These are phyloP conservation scores for bread wheat (Triticum aestivum) DNA, from an alignment of 176 grass and related monocot genomes.

Conservation along the genomic window DNA sequence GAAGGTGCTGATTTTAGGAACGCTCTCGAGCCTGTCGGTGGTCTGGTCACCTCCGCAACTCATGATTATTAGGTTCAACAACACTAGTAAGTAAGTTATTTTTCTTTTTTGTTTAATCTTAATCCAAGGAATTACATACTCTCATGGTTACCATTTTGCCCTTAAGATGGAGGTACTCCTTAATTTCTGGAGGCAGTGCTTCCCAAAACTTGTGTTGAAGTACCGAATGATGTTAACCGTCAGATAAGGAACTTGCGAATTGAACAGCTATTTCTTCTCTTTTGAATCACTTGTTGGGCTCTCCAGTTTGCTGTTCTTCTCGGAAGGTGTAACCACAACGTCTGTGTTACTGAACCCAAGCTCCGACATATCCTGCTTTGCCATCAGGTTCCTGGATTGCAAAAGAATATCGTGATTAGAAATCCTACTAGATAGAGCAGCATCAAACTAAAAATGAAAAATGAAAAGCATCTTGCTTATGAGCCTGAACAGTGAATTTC, in stretches of 20 bases:
- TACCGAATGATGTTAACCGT: too few species aligned
- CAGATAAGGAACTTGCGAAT: neutral
- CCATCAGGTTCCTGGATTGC: slow-evolving; percentile 66
- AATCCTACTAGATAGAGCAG: neutral
- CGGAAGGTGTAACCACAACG: neutral
- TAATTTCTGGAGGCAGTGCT: too few species aligned
- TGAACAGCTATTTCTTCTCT: slow-evolving; percentile 34
- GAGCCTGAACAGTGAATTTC: neutral
- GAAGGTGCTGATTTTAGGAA: too few species aligned
- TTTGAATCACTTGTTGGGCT: neutral
- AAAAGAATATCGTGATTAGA: neutral
- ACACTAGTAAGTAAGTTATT: too few species aligned
- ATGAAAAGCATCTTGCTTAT: neutral
- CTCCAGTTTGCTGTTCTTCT: slow-evolving; percentile 20
- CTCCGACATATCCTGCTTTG: slow-evolving; percentile 74
- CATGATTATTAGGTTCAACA: too few species aligned
- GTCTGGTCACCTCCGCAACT: too few species aligned
- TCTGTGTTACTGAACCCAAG: slow-evolving; percentile 57
- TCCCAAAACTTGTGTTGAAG: too few species aligned
- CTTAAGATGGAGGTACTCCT: too few species aligned
- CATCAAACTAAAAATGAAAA: neutral
- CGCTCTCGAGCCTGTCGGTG: too few species aligned
- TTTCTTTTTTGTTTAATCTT: too few species aligned
- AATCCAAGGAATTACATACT: too few species aligned
- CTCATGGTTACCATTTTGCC: too few species aligned